Evolutionary conservation across 1,284 basidiomycete genomes (phyloP), one percentile per base, ranked within the genome.

Genomic region (Malassezia japonica): DNA sequence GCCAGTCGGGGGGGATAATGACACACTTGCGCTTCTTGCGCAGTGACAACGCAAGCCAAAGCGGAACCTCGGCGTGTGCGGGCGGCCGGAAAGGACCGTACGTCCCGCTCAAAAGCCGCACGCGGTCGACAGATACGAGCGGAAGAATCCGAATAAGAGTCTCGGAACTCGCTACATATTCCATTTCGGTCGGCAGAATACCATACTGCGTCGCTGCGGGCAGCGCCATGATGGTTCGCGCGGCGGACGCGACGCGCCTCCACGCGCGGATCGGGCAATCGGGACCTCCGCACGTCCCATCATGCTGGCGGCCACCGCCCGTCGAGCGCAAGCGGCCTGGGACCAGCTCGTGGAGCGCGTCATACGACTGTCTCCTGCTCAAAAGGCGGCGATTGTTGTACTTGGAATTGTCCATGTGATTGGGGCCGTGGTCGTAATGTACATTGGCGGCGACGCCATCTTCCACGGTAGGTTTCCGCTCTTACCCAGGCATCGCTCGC

Each of bases 1-100:
- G 77, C 92, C 92, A 98, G 23, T 80, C 78, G 1, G 92, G 92
- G 0, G 87, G 79, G 5, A 95, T 79, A 37, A 98, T 86, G 60
- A 87, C 81, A 59, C 92, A 96, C 74, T 92, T 92, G 65, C 86
- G 84, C 77, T 94, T 94, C 60, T 84, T 75, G 74, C 96, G 96
- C 48, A 98, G 77, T 63, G 92, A 88, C 6, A 87, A 77, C 0
- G 90, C 92, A 75, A 98, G 84, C 94, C 92, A 98, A 5, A 96
- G 78, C 0, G 94, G 94, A 9, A 96, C 82, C 54, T 79, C 78
- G 20, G 83, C 78, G 70, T 85, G 85, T 37, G 81, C 79, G 10
- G 92, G 90, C 6, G 94, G 92, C 12, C 83, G 78, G 46, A 98
- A 82, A 9, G 94, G 92, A 1, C 94, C 94, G 65, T 90, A 95